Evolutionary conservation across 257 asterid species (phyloP).

Genomic region (Solanum sejunctum): DNA sequence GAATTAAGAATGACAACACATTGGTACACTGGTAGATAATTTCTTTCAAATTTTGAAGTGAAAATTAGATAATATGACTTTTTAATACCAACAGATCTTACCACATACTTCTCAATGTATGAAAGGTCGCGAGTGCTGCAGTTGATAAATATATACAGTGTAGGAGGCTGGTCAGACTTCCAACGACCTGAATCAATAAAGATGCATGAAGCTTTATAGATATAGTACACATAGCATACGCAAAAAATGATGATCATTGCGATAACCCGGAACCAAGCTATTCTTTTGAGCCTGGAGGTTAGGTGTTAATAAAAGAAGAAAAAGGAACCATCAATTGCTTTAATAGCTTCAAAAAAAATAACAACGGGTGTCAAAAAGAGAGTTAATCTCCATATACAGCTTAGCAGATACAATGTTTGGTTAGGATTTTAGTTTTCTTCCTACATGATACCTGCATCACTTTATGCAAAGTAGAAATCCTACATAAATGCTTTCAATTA

Average conservation of each 20-base stretch:
- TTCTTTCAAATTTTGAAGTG: not conserved
- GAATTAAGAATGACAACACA: not conserved
- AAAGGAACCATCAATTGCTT: not conserved
- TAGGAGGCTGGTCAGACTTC: conserved; percentile 73
- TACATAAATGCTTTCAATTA: not conserved
- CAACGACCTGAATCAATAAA: conserved; percentile 55
- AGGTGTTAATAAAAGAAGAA: not conserved
- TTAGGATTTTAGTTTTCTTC: not conserved
- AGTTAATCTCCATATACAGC: not conserved
- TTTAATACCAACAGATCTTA: conserved; percentile 25
- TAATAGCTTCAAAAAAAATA: not conserved
- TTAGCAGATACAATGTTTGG: not conserved
- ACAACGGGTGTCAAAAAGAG: not conserved
- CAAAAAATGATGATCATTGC: not conserved
- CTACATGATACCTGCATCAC: not conserved
- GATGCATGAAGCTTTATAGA: not conserved
- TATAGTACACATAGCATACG: not conserved
- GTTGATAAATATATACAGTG: conserved; percentile 71
- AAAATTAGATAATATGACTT: not conserved
- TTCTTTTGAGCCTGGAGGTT: not conserved
- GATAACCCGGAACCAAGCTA: not conserved
- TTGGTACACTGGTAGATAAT: not conserved
- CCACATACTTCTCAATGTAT: conserved; percentile 84
- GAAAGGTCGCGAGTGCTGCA: conserved; percentile 84
- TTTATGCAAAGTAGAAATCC: not conserved